Conservation (phyloP, 2,329 filamentous ascomycete species). For the Arachnomyces sp. region DNA sequence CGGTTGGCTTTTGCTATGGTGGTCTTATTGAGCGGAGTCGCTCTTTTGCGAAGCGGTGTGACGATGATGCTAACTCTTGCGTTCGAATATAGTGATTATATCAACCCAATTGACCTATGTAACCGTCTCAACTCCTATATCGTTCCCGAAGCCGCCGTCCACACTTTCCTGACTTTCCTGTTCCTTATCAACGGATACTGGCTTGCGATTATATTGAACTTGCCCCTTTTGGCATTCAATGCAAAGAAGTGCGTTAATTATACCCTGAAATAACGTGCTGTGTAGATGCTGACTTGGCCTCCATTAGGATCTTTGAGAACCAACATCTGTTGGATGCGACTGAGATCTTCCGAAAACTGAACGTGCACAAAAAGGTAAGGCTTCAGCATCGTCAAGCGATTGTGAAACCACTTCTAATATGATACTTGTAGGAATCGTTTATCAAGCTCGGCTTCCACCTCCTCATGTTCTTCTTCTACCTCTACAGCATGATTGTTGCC, state of each 20-base stretch:
- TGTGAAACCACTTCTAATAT: not conserved
- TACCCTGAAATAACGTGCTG: slow-evolving; percentile 5
- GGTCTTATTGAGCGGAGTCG: too few relatives aligned
- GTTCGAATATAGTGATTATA: slow-evolving; percentile 70
- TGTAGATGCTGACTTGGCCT: not conserved
- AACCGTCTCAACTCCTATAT: slow-evolving; percentile 99
- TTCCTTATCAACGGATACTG: slow-evolving; percentile 99
- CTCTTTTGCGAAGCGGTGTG: slow-evolving; percentile 1
- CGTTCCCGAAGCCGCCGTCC: slow-evolving; percentile 94
- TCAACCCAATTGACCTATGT: slow-evolving; percentile 99
- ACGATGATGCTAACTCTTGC: slow-evolving; percentile 21
- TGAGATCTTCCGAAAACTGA: slow-evolving; percentile 98
- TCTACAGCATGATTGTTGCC: slow-evolving; percentile 97
- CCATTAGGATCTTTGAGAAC: slow-evolving; percentile 82
- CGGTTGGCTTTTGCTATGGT: too few relatives aligned
- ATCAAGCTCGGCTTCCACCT: slow-evolving; percentile 98
- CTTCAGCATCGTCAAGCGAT: not conserved
- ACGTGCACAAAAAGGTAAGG: slow-evolving; percentile 92
- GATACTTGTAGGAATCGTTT: slow-evolving; percentile 73
- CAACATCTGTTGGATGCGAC: slow-evolving; percentile 94
- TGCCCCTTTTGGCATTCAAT: slow-evolving; percentile 89
- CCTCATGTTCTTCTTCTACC: slow-evolving; percentile 99
- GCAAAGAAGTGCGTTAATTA: slow-evolving; percentile 77
- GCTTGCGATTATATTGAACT: slow-evolving; percentile 83
- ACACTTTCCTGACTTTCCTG: slow-evolving; percentile 88